Evolutionary conservation across 78 protist genomes (phyloP).

Genomic region (Creolimax fragrantissima): DNA sequence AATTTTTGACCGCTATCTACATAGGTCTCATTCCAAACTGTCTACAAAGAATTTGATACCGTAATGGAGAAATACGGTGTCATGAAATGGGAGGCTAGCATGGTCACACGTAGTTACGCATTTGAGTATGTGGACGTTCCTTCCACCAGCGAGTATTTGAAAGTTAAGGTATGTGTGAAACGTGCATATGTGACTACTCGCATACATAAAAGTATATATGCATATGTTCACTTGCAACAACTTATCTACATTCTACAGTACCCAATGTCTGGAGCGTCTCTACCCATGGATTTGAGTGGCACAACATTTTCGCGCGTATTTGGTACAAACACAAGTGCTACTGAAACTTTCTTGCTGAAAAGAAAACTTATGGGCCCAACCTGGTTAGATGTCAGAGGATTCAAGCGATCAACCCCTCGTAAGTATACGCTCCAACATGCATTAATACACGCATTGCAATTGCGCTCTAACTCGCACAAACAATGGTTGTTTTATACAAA

Average conservation of each 20-base stretch:
- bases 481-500: background rate
- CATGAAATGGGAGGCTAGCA: slow-evolving; percentile 3
- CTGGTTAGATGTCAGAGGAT: slow-evolving; percentile 51
- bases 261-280: background rate
- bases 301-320: slow-evolving; percentile 39
- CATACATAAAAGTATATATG: background rate
- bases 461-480: background rate
- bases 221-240: background rate
- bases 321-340: slow-evolving; percentile 53
- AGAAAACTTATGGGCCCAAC: slow-evolving; percentile 81
- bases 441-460: background rate
- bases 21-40: background rate
- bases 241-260: background rate
- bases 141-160: slow-evolving; percentile 9
- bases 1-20: background rate
- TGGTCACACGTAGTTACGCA: slow-evolving; percentile 35
- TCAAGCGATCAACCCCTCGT: background rate
- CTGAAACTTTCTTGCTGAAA: slow-evolving; percentile 68
- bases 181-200: background rate
- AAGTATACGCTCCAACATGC: background rate
- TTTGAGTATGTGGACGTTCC: slow-evolving; percentile 43
- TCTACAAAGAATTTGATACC: background rate
- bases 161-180: background rate
- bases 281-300: background rate
- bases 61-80: background rate